Base-by-base conservation (phyloP, 305 asterid species). In the Andrographis paniculata region DNA sequence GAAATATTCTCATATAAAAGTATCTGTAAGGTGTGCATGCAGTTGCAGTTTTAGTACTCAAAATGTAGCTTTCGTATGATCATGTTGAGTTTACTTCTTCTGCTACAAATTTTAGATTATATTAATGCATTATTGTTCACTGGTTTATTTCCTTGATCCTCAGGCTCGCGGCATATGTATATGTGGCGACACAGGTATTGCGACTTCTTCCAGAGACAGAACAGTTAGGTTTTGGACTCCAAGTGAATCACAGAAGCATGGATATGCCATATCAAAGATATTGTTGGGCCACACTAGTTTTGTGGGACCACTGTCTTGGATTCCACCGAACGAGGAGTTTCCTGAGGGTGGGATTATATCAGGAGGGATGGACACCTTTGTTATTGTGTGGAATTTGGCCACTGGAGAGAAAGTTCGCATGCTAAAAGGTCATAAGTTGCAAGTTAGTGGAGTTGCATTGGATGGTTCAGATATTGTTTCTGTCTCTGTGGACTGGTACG, bases 111-210 rank as follows among this genome's bases (percentile, higher is more conserved):
- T 12, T 39, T 15, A 30, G 43, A 14, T 22, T 58, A 28, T 15
- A 24, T 23, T 28, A 55, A 40, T 23, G 59, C 38, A 14, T 20
- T 60, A 17, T 42, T 15, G 35, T 44, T 2, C 44, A 27, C 52
- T 42, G 45, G n/a, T 46, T 35, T 0, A 33, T 54, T 58, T 18
- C 19, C 9, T 9, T 56, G 44, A 36, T 63, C 36, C 57, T 17
- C 58, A 91, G 96, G 98, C 78, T 66, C 96, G 98, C 45, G 95
- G 96, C 12, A 73, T 91, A 48, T 91, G 99, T 76, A 51, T 83
- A 54, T 91, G 98, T 44, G 93, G 76, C 16, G 53, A 65, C 59
- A 59, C 60, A 45, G 95, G 99, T 38, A 86, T 86, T 55, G 99
- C 94, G 11, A 91, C 99, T 37, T 91, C 99, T 42, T 91, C 99